Percentiles rank a stretch among this genome's conserved stretches.
Evolutionary conservation across 2,329 filamentous ascomycete species (phyloP).

Genomic region (Xylaria sp.): DNA sequence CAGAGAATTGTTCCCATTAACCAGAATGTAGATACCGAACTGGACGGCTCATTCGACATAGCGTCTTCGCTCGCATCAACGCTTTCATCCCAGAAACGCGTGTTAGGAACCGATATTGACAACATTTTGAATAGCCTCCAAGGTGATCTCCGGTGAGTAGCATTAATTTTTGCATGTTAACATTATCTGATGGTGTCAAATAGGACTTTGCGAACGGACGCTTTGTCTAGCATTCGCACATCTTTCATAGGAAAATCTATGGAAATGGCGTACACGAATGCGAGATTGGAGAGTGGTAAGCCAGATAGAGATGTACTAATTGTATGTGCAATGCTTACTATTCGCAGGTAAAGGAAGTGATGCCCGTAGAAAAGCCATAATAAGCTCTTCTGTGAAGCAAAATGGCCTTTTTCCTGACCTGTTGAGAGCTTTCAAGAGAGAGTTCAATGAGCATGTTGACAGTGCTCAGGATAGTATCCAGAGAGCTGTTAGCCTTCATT

Average conservation of each 20-base stretch:
- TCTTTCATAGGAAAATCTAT: conserved; percentile 47
- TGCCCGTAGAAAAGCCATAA: conserved; percentile 43
- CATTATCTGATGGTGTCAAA: not conserved
- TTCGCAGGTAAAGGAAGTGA: conserved; percentile 43
- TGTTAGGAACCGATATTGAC: conserved; percentile 38
- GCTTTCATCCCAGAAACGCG: conserved; percentile 37
- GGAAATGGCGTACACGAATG: conserved; percentile 43
- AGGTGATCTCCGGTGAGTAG: conserved; percentile 18
- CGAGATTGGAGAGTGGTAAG: conserved; percentile 44
- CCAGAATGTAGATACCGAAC: conserved; percentile 3
- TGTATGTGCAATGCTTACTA: not conserved
- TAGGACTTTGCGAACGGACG: conserved; percentile 44
- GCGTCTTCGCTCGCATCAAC: conserved; percentile 33
- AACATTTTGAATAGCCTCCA: conserved; percentile 35
- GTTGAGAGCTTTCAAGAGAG: conserved; percentile 35
- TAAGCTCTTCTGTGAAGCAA: conserved; percentile 36
- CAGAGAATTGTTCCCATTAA: not conserved
- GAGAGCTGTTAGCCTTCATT: conserved; percentile 27
- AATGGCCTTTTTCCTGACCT: conserved; percentile 41
- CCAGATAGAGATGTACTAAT: not conserved
- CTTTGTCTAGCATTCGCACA: conserved; percentile 45
- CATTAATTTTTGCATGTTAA: conserved; percentile 5
- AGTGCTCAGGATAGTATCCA: conserved; percentile 34
- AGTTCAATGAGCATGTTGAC: conserved; percentile 28
- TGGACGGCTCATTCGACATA: conserved; percentile 2